These are phyloP conservation scores for Oryza australiensis DNA, from an alignment of 176 grass and related monocot species.

Conservation along the genomic window DNA sequence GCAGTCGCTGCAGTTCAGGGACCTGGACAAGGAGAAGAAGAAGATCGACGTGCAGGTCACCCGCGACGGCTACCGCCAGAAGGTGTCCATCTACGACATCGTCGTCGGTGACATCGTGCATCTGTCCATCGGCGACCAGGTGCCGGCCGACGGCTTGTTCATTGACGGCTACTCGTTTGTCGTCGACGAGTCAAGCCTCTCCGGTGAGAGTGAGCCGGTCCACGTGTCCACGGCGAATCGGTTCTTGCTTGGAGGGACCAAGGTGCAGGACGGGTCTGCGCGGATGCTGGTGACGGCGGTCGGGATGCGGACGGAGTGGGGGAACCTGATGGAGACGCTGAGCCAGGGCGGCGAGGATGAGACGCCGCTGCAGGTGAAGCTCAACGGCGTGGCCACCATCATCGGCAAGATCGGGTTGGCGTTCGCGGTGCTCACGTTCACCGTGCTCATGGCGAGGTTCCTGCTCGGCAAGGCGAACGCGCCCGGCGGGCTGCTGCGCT, in stretches of 20 bases:
- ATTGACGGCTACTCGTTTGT: conserved; percentile 77
- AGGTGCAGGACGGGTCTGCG: conserved; percentile 90
- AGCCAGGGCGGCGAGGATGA: conserved; percentile 89
- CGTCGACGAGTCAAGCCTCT: conserved; percentile 87
- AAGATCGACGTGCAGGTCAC: conserved; percentile 89
- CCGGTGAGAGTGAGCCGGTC: conserved; percentile 88
- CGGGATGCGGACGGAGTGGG: conserved; percentile 96
- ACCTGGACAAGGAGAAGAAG: conserved; percentile 98
- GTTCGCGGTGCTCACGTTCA: conserved; percentile 78
- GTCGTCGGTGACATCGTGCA: conserved; percentile 89
- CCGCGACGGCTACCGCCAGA: conserved; percentile 83
- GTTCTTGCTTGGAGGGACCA: conserved; percentile 91
- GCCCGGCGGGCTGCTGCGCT: conserved; percentile 44
- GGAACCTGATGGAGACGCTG: conserved; percentile 93
- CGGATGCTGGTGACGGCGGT: conserved; percentile 90
- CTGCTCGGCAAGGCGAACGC: conserved; percentile 43
- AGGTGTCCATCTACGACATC: conserved; percentile 88
- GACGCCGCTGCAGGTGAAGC: conserved; percentile 95
- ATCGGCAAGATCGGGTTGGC: conserved; percentile 94
- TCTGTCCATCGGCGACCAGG: conserved; percentile 88
- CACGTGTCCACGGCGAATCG: conserved; percentile 54
- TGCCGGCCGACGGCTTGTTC: conserved; percentile 81
- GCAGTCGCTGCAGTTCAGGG: conserved; percentile 92
- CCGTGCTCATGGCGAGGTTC: conserved; percentile 73
- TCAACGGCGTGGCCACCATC: conserved; percentile 97